phyloP scores from a whole-genome alignment of 2,329 filamentous ascomycete species.

The Cladosporium sp. region DNA sequence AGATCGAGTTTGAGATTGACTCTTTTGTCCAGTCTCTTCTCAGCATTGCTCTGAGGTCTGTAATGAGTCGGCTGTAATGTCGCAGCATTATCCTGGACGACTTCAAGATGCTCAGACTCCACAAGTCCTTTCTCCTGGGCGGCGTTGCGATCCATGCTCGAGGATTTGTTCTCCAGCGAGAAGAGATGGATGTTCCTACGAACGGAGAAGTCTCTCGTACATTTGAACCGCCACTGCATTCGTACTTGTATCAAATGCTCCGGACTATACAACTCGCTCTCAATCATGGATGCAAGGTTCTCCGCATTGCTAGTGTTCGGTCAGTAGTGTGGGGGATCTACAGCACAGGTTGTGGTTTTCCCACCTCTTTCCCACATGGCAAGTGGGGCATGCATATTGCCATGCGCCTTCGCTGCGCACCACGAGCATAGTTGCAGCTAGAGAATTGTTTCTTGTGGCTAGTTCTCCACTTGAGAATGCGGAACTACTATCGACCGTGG shows the following conservation, averaged over 20 bases:
- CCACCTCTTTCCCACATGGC: background rate
- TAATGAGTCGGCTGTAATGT: conserved; percentile 1
- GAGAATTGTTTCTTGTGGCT: no score
- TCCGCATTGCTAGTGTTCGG: background rate
- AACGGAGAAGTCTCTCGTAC: no score
- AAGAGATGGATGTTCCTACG: no score
- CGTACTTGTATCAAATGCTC: background rate
- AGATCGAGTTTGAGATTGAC: conserved; percentile 1
- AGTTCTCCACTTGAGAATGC: no score
- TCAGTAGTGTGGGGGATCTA: background rate
- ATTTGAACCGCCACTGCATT: background rate
- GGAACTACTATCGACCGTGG: no score
- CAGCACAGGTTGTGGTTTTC: background rate
- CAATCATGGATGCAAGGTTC: background rate
- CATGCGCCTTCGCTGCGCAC: background rate
- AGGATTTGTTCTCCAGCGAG: no score
- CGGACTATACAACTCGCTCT: no score
- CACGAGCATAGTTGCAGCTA: background rate
- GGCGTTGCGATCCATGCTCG: background rate
- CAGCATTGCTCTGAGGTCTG: background rate
- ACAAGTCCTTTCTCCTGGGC: conserved; percentile 1
- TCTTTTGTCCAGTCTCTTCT: background rate
- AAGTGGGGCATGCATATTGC: background rate
- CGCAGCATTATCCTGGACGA: background rate
- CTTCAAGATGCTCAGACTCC: background rate